These are phyloP conservation scores for Beauveria medogensis DNA, from an alignment of 2,329 filamentous ascomycete species.

Conservation along the genomic window DNA sequence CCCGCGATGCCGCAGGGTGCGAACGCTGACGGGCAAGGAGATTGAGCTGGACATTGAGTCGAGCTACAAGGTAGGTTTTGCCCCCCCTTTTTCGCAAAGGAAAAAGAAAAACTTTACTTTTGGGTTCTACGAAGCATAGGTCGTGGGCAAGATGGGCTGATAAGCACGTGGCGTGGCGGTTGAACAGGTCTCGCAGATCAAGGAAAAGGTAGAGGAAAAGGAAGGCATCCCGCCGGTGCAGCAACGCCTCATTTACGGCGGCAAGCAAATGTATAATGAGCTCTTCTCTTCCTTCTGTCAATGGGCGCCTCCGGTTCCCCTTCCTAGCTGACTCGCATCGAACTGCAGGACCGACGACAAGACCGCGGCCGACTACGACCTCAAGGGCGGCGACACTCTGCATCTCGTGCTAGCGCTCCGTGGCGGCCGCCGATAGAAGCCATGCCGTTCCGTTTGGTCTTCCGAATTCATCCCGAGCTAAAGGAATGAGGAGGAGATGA, in stretches of 20 bases:
- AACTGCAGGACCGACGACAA: constrained; percentile 79
- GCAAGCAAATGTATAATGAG: constrained; percentile 80
- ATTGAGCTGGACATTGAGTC: constrained; percentile 97
- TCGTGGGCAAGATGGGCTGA: neutral
- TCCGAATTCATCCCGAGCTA: neutral
- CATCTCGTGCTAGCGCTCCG: constrained; percentile 92
- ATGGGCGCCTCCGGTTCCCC: neutral
- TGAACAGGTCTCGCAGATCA: constrained; percentile 79
- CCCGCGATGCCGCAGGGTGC: constrained; percentile 55
- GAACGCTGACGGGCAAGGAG: constrained; percentile 96
- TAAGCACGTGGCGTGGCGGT: neutral
- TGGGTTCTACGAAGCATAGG: no score
- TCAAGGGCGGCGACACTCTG: constrained; percentile 86
- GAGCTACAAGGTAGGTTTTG: constrained; percentile 70
- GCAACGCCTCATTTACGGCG: constrained; percentile 90
- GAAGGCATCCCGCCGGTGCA: constrained; percentile 96
- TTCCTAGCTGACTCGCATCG: neutral
- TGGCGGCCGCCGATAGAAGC: constrained; percentile 48
- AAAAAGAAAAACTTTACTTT: no score
- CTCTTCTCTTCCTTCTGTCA: neutral
- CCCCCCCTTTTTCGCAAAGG: no score
- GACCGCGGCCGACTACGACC: constrained; percentile 79
- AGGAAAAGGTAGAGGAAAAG: constrained; percentile 98
- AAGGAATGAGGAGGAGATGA: neutral
- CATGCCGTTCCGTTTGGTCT: neutral